Evolutionary conservation across 495 filamentous ascomycete species (phyloP).

Genomic region (Trypethelium eluteriae): DNA sequence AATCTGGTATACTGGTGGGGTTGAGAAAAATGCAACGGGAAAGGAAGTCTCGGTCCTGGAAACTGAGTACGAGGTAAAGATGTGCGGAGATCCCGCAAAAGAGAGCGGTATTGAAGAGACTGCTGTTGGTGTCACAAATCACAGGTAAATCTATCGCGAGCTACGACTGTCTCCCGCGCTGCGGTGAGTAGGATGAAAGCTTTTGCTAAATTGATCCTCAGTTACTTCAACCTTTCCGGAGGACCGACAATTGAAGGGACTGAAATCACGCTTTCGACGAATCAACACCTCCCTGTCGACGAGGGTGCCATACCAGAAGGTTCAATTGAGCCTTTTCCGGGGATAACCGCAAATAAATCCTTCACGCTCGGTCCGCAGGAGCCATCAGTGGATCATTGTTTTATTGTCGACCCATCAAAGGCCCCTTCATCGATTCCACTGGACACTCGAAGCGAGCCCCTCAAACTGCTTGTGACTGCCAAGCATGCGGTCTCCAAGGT

Average conservation of each 20-base stretch:
- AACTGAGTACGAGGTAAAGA: constrained; percentile 81
- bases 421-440: constrained; percentile 71
- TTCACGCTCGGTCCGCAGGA: constrained; percentile 61
- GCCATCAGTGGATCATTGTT: constrained; percentile 78
- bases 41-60: constrained; percentile 59
- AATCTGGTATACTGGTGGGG: constrained; percentile 69
- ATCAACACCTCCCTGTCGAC: constrained; percentile 68
- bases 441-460: constrained; percentile 62
- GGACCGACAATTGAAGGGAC: constrained; percentile 66
- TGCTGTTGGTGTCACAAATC: constrained; percentile 84
- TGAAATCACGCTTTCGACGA: constrained; percentile 59
- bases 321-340: constrained; percentile 44
- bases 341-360: constrained; percentile 53
- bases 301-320: constrained; percentile 42
- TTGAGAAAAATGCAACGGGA: constrained; percentile 47
- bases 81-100: constrained; percentile 49
- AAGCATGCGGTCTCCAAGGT: constrained; percentile 62
- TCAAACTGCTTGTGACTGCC: constrained; percentile 58
- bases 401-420: constrained; percentile 11
- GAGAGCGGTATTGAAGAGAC: constrained; percentile 66
- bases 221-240: constrained; percentile 83
- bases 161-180: too few species aligned
- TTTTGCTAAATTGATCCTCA: constrained; percentile 39
- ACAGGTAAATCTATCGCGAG: constrained; percentile 52
- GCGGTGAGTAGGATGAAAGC: too few species aligned